phyloP scores from a whole-genome alignment of 108 stramenopile genomes.

The Bacterosira constricta region DNA sequence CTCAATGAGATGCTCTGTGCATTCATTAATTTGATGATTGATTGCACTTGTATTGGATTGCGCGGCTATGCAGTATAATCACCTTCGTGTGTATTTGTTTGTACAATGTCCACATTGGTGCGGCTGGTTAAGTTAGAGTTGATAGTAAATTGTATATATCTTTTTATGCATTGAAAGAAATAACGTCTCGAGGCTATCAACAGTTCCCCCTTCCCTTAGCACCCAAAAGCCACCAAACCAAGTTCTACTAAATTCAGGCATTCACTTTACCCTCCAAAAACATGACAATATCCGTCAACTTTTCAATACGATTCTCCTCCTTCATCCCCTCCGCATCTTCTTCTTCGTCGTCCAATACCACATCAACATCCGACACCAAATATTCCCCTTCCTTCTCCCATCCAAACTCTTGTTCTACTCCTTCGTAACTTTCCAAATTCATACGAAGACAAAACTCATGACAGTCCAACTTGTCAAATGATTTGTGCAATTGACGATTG shows the following conservation, averaged over 20 bases:
- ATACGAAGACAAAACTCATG: constrained; percentile 34
- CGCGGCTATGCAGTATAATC: too few species aligned
- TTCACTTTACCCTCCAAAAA: constrained; percentile 55
- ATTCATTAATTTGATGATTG: too few species aligned
- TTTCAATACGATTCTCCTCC: constrained; percentile 21
- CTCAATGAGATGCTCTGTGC: too few species aligned
- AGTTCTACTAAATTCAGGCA: constrained; percentile 16
- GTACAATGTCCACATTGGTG: too few species aligned
- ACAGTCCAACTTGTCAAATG: constrained; percentile 35
- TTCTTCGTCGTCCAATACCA: too few species aligned
- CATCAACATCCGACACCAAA: constrained; percentile 26
- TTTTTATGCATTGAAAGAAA: too few species aligned
- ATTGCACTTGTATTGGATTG: too few species aligned
- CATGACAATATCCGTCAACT: constrained; percentile 47
- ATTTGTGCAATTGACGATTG: constrained; percentile 35
- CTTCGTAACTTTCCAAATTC: constrained; percentile 6
- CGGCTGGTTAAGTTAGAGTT: too few species aligned
- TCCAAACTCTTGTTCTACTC: constrained; percentile 25
- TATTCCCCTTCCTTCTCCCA: constrained; percentile 33
- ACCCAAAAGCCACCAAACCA: neutral
- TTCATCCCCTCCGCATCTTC: neutral
- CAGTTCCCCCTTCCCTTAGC: neutral
- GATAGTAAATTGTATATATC: too few species aligned
- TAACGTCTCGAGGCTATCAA: too few species aligned
- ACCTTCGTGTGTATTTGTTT: too few species aligned